Conservation (phyloP, 495 filamentous ascomycete species). For the Neurospora cerealis region DNA sequence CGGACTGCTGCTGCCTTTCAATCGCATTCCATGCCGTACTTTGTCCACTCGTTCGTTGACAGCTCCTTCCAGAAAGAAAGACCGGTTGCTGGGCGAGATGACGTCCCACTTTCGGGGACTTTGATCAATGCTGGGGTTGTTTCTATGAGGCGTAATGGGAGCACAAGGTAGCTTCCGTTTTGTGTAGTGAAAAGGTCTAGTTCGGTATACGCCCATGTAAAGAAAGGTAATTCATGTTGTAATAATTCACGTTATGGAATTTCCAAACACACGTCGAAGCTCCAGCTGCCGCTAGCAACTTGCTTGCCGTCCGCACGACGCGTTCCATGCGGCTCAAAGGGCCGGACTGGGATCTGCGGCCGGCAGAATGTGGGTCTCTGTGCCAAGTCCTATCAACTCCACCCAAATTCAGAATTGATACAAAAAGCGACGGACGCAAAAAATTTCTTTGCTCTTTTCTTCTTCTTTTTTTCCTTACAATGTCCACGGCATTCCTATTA, state of each 20-base stretch:
- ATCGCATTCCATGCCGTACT: background rate
- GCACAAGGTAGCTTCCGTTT: background rate
- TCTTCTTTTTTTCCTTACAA: slow-evolving; percentile 50
- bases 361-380: background rate
- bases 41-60: background rate
- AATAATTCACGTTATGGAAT: background rate
- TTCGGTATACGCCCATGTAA: background rate
- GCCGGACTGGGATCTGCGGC: background rate
- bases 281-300: background rate
- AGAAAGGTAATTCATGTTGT: background rate
- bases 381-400: background rate
- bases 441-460: slow-evolving; percentile 16
- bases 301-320: background rate
- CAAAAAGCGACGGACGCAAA: background rate
- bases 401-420: background rate
- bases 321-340: background rate
- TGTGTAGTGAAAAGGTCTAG: background rate
- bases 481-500: slow-evolving; percentile 97
- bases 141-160: background rate
- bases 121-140: background rate
- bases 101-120: background rate
- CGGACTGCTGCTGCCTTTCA: background rate
- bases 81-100: background rate
- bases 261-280: background rate
- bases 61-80: background rate